Conservation (phyloP, 768 basidiomycete genomes). For the Xerocomellus dryophilus region DNA sequence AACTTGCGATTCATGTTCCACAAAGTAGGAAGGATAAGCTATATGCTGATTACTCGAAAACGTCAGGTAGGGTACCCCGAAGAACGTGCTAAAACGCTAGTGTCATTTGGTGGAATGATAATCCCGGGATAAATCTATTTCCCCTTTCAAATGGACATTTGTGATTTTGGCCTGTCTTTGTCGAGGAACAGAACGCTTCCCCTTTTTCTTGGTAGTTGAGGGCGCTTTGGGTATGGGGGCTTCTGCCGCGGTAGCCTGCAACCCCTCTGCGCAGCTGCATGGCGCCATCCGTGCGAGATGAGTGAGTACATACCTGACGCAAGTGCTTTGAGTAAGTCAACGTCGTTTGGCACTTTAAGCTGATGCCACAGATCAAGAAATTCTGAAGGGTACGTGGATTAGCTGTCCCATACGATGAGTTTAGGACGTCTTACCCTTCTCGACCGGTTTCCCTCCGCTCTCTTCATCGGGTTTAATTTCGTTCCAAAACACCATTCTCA, state of each 20-base stretch:
- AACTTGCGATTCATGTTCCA: background rate
- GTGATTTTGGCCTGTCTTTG: constrained; percentile 82
- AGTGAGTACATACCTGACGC: constrained; percentile 52
- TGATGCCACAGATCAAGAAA: constrained; percentile 86
- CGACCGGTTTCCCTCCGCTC: constrained; percentile 65
- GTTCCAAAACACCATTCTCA: constrained; percentile 88
- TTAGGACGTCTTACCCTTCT: constrained; percentile 58
- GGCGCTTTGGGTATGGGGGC: constrained; percentile 52
- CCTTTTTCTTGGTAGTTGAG: constrained; percentile 70
- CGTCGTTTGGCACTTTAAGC: constrained; percentile 80
- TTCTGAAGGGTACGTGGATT: constrained; percentile 45
- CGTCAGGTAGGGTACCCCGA: background rate
- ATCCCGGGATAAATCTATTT: constrained; percentile 81
- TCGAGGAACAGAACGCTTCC: constrained; percentile 68
- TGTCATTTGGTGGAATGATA: constrained; percentile 40
- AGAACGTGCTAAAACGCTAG: background rate
- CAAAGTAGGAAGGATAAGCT: background rate
- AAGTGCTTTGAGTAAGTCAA: constrained; percentile 75
- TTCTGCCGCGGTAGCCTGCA: constrained; percentile 75
- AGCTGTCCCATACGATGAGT: constrained; percentile 2
- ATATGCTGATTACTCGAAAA: background rate
- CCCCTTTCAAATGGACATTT: constrained; percentile 82
- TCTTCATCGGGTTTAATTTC: constrained; percentile 79
- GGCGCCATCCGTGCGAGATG: background rate
- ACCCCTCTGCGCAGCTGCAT: constrained; percentile 53